Conservation (phyloP, 2,329 filamentous ascomycete genomes). For the Orbilia oligospora region DNA sequence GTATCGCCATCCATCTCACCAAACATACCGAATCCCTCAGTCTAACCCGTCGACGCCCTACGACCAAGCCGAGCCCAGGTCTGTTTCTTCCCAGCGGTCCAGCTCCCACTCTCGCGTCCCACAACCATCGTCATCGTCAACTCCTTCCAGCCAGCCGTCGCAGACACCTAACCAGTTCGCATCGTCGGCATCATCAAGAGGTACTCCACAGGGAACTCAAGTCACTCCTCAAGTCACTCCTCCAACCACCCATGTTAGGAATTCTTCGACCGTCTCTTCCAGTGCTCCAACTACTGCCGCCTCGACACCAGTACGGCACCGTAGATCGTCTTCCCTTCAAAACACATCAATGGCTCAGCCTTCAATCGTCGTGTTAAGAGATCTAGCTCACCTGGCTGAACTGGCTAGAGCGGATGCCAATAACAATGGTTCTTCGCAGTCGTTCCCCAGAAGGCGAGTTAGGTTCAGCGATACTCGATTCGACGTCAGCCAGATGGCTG, state of each 20-base stretch:
- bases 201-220: conserved; percentile 40
- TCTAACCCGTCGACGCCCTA: conserved; percentile 57
- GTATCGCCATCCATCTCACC: conserved; percentile 55
- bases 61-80: conserved; percentile 57
- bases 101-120: conserved; percentile 43
- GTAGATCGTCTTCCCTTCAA: conserved; percentile 60
- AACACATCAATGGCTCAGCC: conserved; percentile 66
- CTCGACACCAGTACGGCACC: conserved; percentile 61
- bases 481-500: conserved; percentile 97
- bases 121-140: conserved; percentile 1
- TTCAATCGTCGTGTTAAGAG: conserved; percentile 82
- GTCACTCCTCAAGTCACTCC: conserved; percentile 44
- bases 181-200: conserved; percentile 32
- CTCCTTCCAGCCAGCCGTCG: conserved; percentile 43
- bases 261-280: conserved; percentile 52
- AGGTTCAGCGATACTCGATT: conserved; percentile 74
- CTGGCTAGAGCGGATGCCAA: conserved; percentile 80
- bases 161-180: conserved; percentile 43
- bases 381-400: conserved; percentile 90
- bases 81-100: conserved; percentile 43
- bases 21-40: conserved; percentile 52
- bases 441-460: conserved; percentile 55
- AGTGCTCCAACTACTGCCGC: conserved; percentile 59
- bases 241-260: conserved; percentile 52
- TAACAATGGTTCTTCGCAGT: conserved; percentile 61